Conservation (phyloP, 257 asterid genomes). For the Solanum dulcamara region DNA sequence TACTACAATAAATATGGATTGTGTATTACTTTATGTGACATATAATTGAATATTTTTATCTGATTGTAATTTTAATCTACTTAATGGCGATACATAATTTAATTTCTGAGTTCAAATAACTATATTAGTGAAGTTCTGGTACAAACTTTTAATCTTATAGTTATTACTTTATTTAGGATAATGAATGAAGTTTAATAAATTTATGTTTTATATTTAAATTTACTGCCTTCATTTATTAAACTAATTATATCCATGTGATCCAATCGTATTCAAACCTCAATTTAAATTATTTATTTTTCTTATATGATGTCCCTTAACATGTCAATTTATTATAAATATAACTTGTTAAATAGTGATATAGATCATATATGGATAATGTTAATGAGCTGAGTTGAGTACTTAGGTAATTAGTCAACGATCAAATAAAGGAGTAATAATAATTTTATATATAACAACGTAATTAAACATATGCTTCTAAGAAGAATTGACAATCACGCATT, state of each 20-base stretch:
- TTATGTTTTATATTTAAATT: neutral
- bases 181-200: neutral
- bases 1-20: no score
- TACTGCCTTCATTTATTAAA: neutral
- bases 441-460: neutral
- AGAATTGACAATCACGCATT: neutral
- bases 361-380: no score
- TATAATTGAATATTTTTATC: no score
- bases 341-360: neutral
- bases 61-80: no score
- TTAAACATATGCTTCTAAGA: neutral
- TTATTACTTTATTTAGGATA: neutral
- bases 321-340: neutral
- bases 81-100: neutral
- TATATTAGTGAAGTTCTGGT: neutral
- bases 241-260: neutral
- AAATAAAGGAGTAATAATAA: neutral
- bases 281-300: neutral
- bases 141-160: neutral
- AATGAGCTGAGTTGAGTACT: neutral
- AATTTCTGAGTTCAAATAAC: no score
- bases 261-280: neutral
- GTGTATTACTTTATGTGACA: no score
- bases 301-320: no score
- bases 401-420: neutral